These are phyloP conservation scores for Colletotrichum tanaceti DNA, from an alignment of 2,329 filamentous ascomycete genomes.

Conservation along the genomic window DNA sequence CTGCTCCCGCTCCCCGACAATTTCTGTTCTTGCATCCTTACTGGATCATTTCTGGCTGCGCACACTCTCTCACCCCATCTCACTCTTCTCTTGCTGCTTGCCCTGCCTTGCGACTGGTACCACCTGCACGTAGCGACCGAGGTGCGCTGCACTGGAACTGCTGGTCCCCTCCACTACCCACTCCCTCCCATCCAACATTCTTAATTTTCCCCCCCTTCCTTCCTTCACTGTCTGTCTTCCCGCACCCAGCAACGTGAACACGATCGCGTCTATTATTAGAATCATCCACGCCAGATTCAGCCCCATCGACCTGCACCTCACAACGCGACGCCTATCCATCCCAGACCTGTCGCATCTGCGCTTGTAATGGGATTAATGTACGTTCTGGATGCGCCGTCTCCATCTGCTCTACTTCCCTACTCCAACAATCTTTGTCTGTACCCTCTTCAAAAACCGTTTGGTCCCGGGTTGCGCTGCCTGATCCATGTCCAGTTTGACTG, in stretches of 20 bases:
- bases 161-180: constrained; percentile 30
- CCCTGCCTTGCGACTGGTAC: constrained; percentile 14
- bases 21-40: constrained; percentile 15
- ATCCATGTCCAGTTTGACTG: constrained; percentile 28
- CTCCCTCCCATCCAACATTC: constrained; percentile 13
- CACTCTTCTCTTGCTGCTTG: constrained; percentile 7
- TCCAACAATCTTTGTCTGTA: constrained; percentile 22
- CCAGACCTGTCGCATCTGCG: constrained; percentile 41
- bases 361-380: constrained; percentile 43
- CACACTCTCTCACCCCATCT: constrained; percentile 6
- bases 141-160: constrained; percentile 21
- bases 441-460: constrained; percentile 25
- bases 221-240: constrained; percentile 44
- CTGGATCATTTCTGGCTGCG: not conserved
- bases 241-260: constrained; percentile 51
- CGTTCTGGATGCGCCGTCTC: constrained; percentile 34
- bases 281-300: constrained; percentile 63
- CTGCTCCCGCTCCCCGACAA: constrained; percentile 5
- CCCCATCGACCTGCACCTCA: constrained; percentile 57
- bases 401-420: constrained; percentile 32
- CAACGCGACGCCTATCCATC: constrained; percentile 49
- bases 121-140: constrained; percentile 9
- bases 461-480: constrained; percentile 33
- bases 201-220: constrained; percentile 40
- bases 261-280: constrained; percentile 64